Evolutionary conservation across 306 rosid genomes (phyloP), one percentile per base, ranked within the genome.

Genomic region (Malus orientalis): DNA sequence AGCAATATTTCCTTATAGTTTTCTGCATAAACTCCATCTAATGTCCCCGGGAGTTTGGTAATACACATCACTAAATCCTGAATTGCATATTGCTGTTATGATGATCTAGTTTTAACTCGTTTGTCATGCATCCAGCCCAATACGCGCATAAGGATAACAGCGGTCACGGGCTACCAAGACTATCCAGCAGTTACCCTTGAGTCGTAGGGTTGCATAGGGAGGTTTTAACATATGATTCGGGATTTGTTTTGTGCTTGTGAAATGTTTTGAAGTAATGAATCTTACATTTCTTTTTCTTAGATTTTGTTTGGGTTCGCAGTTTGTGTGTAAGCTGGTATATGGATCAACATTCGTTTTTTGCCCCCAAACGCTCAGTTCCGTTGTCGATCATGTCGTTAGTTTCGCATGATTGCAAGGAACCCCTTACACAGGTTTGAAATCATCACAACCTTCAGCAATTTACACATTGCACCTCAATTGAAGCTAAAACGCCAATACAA

Each of bases 81-180:
- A 68, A 38, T 58, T 67, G 16, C 30, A 22, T 62, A 11, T 58
- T 33, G 14, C 40, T 73, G 67, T 72, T 59, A 51, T 79, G 45
- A 84, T 88, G 74, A 66, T 75, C 76, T 84, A 64, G 74, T 70
- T 77, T 69, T 69, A 22, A 80, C 82, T 69, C 45, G 42, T 69
- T 77, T 63, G 13, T 51, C 32, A 51, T 65, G 69, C 55, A 60
- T 80, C 85, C 99, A 96, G 99, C 99, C 99, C 66, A 84, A 85
- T 80, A 84, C 99, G 22, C 91, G 97, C 74, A 79, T 96, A 40
- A 80, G 93, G 88, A 91, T 96, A 83, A 91, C 93, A 6, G 87
- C 91, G 79, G 93, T 96, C 84, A 82, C 90, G 58, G 98, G 98
- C 78, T 96, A 96, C 76, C 91, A 96, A 86, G 85, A 87, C 82